Conservation (phyloP, 2,329 filamentous ascomycete genomes). For the Aspergillus sp. region DNA sequence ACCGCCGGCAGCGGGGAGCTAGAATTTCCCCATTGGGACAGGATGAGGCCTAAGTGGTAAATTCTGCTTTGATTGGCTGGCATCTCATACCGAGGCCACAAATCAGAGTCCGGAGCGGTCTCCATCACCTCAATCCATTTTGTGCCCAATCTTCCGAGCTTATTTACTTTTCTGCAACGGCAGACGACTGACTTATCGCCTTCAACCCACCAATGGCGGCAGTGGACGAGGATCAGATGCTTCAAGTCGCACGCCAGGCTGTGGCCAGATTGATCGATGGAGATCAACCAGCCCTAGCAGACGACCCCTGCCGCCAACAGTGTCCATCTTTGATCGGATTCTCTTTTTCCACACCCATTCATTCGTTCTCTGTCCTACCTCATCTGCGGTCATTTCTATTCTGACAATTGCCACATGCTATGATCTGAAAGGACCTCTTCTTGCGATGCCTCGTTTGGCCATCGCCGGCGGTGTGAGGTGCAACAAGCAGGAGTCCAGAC, state of each 20-base stretch:
- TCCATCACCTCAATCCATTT: background rate
- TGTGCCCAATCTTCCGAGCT: background rate
- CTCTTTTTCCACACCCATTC: background rate
- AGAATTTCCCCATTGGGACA: conserved; percentile 18
- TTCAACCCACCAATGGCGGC: background rate
- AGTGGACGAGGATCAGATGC: background rate
- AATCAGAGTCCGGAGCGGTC: background rate
- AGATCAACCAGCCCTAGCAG: conserved; percentile 9
- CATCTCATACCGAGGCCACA: conserved; percentile 23
- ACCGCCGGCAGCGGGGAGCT: background rate
- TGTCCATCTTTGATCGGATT: background rate
- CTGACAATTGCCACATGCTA: background rate
- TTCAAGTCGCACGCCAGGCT: background rate
- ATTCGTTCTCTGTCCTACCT: background rate
- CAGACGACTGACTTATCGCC: background rate
- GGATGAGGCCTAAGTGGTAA: conserved; percentile 20
- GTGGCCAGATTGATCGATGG: background rate
- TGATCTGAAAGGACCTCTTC: background rate
- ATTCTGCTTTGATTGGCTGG: conserved; percentile 28
- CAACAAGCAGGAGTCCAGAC: background rate
- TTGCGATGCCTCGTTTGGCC: background rate
- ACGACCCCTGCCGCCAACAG: background rate
- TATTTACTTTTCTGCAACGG: background rate
- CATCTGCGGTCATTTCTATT: background rate
- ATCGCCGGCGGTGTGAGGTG: background rate